Evolutionary conservation across 768 basidiomycete genomes (phyloP).

Genomic region (Candolleomyces efflorescens): DNA sequence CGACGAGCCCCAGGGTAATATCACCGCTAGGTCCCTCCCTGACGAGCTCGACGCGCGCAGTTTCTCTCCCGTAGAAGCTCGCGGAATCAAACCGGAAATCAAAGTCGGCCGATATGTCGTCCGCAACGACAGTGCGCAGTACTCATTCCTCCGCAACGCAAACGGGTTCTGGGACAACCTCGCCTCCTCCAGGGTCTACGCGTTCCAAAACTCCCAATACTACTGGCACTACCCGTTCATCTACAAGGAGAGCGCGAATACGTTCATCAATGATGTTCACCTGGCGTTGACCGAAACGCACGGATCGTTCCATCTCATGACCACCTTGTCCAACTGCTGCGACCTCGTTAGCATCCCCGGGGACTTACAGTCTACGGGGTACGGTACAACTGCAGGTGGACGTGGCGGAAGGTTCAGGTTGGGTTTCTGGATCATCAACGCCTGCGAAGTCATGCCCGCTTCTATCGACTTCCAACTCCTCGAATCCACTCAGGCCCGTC

Average conservation of each 20-base stretch:
- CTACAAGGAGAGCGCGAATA: background rate
- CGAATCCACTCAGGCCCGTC: background rate
- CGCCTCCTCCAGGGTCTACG: background rate
- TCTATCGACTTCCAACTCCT: background rate
- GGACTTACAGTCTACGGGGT: background rate
- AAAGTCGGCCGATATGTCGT: slow-evolving; percentile 8
- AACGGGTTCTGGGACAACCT: slow-evolving; percentile 1
- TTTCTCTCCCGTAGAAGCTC: background rate
- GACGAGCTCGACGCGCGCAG: background rate
- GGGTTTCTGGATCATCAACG: slow-evolving; percentile 7
- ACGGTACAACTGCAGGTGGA: background rate
- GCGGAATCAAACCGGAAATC: background rate
- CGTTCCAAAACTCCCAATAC: slow-evolving; percentile 3
- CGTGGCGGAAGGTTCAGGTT: background rate
- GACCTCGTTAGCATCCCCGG: background rate
- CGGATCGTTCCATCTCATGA: slow-evolving; percentile 1
- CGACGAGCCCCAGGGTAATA: background rate
- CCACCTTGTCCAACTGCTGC: slow-evolving; percentile 1
- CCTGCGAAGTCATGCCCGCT: slow-evolving; percentile 6
- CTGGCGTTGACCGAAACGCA: slow-evolving; percentile 6
- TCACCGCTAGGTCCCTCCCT: background rate
- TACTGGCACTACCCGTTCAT: slow-evolving; percentile 3
- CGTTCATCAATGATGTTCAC: slow-evolving; percentile 6
- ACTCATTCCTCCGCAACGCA: background rate
- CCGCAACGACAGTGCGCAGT: background rate